phyloP scores from a whole-genome alignment of 139 green algal species.

The Diplosphaera chodatii region DNA sequence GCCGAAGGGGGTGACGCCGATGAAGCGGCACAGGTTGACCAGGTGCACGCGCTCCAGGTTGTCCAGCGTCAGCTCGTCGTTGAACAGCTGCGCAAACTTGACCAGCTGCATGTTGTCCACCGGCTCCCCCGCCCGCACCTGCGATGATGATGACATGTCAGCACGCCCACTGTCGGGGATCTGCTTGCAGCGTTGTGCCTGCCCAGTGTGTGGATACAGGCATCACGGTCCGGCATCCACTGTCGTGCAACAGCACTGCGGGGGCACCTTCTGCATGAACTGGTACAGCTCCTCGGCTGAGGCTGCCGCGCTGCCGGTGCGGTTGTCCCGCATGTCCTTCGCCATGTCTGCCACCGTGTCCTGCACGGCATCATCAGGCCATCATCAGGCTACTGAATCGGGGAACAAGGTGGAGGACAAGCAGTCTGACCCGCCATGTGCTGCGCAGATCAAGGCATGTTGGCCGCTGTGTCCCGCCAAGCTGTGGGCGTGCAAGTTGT shows the following conservation, averaged over 20 bases:
- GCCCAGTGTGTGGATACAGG: too few relatives aligned
- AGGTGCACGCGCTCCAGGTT: constrained; percentile 91
- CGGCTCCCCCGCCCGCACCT: constrained; percentile 73
- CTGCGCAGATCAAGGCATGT: too few relatives aligned
- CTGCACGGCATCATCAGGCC: too few relatives aligned
- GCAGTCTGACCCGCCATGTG: too few relatives aligned
- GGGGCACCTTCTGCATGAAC: constrained; percentile 79
- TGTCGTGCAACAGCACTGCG: too few relatives aligned
- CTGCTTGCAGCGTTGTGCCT: too few relatives aligned
- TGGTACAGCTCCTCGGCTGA: constrained; percentile 74
- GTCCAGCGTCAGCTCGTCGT: constrained; percentile 98
- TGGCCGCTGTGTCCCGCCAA: too few relatives aligned
- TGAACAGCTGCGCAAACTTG: constrained; percentile 92
- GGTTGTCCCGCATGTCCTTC: constrained; percentile 70
- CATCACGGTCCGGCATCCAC: too few relatives aligned
- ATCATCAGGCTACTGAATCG: too few relatives aligned
- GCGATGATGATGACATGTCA: not conserved
- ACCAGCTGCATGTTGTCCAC: constrained; percentile 89
- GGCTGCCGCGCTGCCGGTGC: constrained; percentile 43
- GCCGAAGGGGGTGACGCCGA: constrained; percentile 87
- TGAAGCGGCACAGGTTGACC: constrained; percentile 86
- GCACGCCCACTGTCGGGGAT: too few relatives aligned
- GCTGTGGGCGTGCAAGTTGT: too few relatives aligned
- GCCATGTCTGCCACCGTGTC: constrained; percentile 97
- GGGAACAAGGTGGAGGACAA: too few relatives aligned